A percentile compares a stretch with the other conserved stretches of the same genome.
phyloP scores from a whole-genome alignment of 208 protist species.

The Perkinsela sp. region DNA sequence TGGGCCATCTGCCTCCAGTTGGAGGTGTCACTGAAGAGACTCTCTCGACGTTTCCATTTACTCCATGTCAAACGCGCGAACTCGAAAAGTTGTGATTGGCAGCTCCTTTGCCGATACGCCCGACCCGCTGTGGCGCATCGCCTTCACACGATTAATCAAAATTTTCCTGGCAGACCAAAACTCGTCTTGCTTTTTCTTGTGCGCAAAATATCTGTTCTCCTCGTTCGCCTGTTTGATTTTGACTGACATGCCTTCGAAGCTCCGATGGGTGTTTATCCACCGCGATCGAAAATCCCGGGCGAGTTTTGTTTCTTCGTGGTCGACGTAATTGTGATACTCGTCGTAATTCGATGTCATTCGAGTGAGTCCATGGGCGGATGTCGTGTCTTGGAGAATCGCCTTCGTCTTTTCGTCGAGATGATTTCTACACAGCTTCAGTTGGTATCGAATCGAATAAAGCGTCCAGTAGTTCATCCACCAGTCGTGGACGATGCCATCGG shows the following conservation, averaged over 20 bases:
- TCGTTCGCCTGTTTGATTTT: slow-evolving; percentile 53
- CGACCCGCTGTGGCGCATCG: slow-evolving; percentile 44
- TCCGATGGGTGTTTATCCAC: slow-evolving; percentile 66
- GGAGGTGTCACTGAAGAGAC: too few relatives aligned
- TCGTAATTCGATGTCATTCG: slow-evolving; percentile 47
- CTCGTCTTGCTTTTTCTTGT: slow-evolving; percentile 45
- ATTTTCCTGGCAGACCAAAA: slow-evolving; percentile 65
- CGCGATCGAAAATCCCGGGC: slow-evolving; percentile 51
- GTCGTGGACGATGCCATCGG: slow-evolving; percentile 46
- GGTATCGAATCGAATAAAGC: slow-evolving; percentile 48
- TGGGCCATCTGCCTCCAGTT: too few relatives aligned
- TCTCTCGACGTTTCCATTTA: too few relatives aligned
- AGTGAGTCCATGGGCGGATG: slow-evolving; percentile 8
- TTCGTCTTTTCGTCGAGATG: neutral
- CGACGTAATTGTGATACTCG: slow-evolving; percentile 51
- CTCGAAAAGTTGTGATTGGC: neutral
- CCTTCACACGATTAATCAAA: slow-evolving; percentile 56
- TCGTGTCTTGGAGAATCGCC: neutral
- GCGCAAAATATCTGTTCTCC: slow-evolving; percentile 47
- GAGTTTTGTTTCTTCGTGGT: slow-evolving; percentile 61
- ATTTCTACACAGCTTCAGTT: slow-evolving; percentile 23
- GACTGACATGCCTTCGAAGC: slow-evolving; percentile 52
- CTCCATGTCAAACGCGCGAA: neutral
- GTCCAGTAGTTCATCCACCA: slow-evolving; percentile 74
- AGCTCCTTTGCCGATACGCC: neutral